phyloP scores from a whole-genome alignment of 148 eudicot genomes.

The Rhododendron henanense region DNA sequence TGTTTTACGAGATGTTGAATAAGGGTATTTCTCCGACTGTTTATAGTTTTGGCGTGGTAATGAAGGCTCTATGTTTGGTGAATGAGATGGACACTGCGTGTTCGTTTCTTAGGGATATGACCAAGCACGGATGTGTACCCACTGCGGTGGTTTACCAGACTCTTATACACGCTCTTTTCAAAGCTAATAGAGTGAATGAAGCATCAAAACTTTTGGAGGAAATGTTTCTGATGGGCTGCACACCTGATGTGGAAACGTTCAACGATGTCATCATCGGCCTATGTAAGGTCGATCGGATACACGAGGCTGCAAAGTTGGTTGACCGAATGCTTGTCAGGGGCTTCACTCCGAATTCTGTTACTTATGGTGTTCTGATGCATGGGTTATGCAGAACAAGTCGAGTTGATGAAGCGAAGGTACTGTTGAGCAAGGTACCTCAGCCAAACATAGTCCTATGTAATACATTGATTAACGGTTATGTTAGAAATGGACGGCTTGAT shows the following conservation, averaged over 20 bases:
- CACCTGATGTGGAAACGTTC: constrained; percentile 82
- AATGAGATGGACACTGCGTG: constrained; percentile 76
- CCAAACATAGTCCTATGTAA: constrained; percentile 65
- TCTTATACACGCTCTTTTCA: constrained; percentile 63
- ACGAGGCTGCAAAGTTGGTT: constrained; percentile 78
- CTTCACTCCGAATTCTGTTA: constrained; percentile 54
- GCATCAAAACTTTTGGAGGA: constrained; percentile 71
- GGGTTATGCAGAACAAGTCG: constrained; percentile 60
- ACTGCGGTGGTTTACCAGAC: constrained; percentile 82
- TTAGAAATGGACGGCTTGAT: constrained; percentile 51
- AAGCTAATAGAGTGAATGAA: constrained; percentile 62
- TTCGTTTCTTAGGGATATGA: constrained; percentile 87
- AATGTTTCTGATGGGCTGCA: constrained; percentile 91
- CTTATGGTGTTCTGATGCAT: constrained; percentile 75
- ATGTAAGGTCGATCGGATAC: constrained; percentile 57
- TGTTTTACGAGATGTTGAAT: constrained; percentile 83
- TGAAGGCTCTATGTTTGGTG: constrained; percentile 71
- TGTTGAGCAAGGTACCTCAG: constrained; percentile 64
- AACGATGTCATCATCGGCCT: constrained; percentile 78
- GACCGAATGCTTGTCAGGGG: constrained; percentile 83
- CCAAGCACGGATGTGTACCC: constrained; percentile 90
- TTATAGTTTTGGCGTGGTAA: constrained; percentile 67
- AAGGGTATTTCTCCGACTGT: constrained; percentile 77
- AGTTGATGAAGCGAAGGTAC: constrained; percentile 70
- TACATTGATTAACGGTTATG: constrained; percentile 81